Evolutionary conservation across 1,139 yeast species (phyloP), one percentile per base, ranked within the genome.

Genomic region (Yarrowia galli): DNA sequence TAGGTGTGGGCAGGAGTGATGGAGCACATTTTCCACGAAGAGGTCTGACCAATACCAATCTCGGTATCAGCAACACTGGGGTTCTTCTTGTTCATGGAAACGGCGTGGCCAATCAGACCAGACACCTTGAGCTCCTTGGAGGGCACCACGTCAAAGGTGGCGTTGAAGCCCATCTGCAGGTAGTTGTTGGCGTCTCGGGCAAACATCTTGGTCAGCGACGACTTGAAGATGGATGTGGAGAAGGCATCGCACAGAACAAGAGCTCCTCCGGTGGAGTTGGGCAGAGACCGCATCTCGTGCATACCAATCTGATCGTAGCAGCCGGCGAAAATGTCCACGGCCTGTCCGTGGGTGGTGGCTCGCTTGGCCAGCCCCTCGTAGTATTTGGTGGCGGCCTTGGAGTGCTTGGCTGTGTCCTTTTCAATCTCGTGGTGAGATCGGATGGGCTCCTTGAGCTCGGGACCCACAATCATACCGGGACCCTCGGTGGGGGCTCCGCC

Each of bases 221-320:
- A 97, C 78, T 92, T 92, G 83, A 93, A 93, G 73, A 93, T 92
- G 7, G 97, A 88, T 7, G 98, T 92, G 54, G 97, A 91, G 80
- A 93, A 93, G 9, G 98, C 95, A 82, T 93, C 98, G 0, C 97
- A 85, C 73, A 93, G 84, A 67, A 93, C 86, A 74, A 93, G 81
- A 35, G 89, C 88, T 78, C 98, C 98, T 73, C 98, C 98, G 40
- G 97, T 92, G 73, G 84, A 83, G 78, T 89, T 89, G 69, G 96
- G 84, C 73, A 93, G 81, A 69, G 88, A 83, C 78, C 89, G 89
- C 98, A 93, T 92, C 81, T 93, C 98, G 72, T 89, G 89, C 84
- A 92, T 87, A 77, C 98, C 98, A 71, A 92, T 89, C 82, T 93
- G 98, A 80, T 93, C 98, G 77, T 91, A 92, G 81, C 98, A 92